Percentiles rank a stretch among this genome's conserved stretches.
Conservation (phyloP, 1,284 basidiomycete species). For the Testicularia cyperi region DNA sequence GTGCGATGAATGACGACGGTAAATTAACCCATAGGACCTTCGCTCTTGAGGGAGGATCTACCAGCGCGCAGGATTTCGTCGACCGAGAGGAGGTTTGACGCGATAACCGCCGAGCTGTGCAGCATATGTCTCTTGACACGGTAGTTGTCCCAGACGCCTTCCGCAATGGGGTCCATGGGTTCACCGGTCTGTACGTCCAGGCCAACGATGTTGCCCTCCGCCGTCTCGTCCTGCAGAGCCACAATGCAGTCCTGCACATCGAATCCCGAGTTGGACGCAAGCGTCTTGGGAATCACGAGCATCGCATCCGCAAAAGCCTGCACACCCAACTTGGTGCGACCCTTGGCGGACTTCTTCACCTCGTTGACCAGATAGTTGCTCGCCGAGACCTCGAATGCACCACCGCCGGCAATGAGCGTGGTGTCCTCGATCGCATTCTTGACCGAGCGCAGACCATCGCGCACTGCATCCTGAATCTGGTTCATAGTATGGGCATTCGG, state of each 20-base stretch:
- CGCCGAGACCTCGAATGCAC: conserved; percentile 96
- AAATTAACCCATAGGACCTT: conserved; percentile 38
- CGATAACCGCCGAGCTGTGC: conserved; percentile 94
- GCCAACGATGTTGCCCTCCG: conserved; percentile 75
- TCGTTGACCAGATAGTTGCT: conserved; percentile 73
- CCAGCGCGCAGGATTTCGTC: conserved; percentile 95
- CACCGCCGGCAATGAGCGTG: conserved; percentile 85
- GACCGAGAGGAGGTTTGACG: conserved; percentile 88
- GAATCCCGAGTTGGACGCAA: conserved; percentile 93
- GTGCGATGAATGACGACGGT: neutral
- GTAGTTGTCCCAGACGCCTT: conserved; percentile 99
- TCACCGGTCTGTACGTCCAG: conserved; percentile 91
- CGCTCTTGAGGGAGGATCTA: conserved; percentile 53
- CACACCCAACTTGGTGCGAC: conserved; percentile 94
- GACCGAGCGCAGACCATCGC: conserved; percentile 91
- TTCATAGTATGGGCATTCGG: conserved; percentile 94
- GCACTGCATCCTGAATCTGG: conserved; percentile 94
- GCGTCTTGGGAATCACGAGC: conserved; percentile 74
- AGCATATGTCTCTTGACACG: conserved; percentile 98
- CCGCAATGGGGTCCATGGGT: conserved; percentile 90
- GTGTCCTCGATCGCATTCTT: conserved; percentile 96
- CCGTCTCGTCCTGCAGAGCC: conserved; percentile 86
- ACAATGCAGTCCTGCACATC: conserved; percentile 96
- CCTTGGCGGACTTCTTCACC: conserved; percentile 84
- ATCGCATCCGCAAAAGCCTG: conserved; percentile 95